phyloP scores from a whole-genome alignment of 2,329 filamentous ascomycete genomes.

The Neopestalotiopsis clavispora region DNA sequence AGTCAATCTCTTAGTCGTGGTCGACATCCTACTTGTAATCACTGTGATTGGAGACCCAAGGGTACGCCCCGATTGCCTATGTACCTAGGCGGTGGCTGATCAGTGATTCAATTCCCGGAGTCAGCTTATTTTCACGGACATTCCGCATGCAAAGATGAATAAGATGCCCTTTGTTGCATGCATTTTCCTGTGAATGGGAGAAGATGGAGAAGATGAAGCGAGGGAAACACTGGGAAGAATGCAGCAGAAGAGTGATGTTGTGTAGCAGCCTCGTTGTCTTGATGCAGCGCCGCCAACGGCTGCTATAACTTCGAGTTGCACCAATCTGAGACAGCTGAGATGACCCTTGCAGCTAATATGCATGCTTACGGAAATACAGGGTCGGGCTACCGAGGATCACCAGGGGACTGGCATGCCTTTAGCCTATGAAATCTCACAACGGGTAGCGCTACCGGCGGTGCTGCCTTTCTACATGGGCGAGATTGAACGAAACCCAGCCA shows the following conservation, averaged over 20 bases:
- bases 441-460: background rate
- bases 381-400: background rate
- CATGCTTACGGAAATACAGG: background rate
- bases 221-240: no score
- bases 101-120: background rate
- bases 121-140: background rate
- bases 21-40: background rate
- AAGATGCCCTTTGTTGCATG: no score
- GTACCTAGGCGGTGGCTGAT: background rate
- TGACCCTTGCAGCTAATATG: slow-evolving; percentile 8
- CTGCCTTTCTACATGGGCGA: background rate
- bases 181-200: no score
- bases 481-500: background rate
- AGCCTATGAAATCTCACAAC: background rate
- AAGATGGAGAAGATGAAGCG: no score
- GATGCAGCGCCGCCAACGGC: background rate
- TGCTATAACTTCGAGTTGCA: background rate
- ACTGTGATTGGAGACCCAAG: background rate
- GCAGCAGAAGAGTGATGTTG: background rate
- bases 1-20: background rate
- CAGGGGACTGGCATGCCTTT: background rate
- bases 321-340: slow-evolving; percentile 8
- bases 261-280: background rate
- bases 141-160: no score
- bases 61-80: background rate